Conservation (phyloP, 441 rosid genomes). For the Gossypium davidsonii region DNA sequence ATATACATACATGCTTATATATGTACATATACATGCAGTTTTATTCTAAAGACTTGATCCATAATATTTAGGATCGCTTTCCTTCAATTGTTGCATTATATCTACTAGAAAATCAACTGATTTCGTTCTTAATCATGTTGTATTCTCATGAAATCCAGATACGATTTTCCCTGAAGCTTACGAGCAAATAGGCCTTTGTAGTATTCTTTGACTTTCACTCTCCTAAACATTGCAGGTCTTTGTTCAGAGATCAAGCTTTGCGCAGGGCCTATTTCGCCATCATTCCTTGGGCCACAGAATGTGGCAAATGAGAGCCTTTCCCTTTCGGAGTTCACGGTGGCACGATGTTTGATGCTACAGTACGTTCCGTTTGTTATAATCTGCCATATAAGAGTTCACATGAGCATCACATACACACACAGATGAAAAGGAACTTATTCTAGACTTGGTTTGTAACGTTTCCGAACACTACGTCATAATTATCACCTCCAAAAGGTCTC, state of each 20-base stretch:
- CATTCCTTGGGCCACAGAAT: conserved; percentile 20
- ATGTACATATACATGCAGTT: not conserved
- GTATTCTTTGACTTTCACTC: conserved; percentile 21
- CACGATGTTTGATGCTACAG: conserved; percentile 34
- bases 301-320: conserved; percentile 43
- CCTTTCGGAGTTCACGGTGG: conserved; percentile 24
- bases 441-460: not conserved
- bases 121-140: conserved; percentile 18
- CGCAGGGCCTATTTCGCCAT: conserved; percentile 31
- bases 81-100: not conserved
- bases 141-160: conserved; percentile 27
- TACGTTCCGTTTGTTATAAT: conserved; percentile 34
- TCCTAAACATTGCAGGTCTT: conserved; percentile 24
- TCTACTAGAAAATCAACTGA: not conserved
- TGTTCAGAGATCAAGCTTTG: conserved; percentile 20
- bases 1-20: not conserved
- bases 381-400: conserved; percentile 16
- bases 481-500: conserved; percentile 12
- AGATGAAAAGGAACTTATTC: not conserved
- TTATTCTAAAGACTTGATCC: not conserved
- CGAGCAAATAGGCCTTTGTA: conserved; percentile 22
- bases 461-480: not conserved
- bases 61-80: not conserved
- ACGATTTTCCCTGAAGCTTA: conserved; percentile 29
- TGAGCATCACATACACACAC: not conserved